Conservation (phyloP, 1,139 yeast species). For the Petasospora fabianii region DNA sequence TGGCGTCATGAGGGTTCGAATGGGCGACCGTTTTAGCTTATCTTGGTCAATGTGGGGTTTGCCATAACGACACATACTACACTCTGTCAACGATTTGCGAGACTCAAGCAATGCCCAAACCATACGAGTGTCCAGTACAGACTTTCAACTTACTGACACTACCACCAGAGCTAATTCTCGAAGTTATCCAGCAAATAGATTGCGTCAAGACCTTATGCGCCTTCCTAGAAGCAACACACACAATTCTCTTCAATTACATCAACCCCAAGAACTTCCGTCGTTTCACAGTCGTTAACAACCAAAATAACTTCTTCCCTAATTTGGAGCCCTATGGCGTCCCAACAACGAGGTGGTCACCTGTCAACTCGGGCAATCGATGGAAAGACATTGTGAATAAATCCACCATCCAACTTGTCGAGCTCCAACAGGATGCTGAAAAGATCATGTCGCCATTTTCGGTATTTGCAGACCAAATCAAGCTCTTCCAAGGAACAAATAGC, state of each 20-base stretch:
- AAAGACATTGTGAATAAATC: not conserved
- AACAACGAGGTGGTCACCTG: not conserved
- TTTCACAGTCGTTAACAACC: not conserved
- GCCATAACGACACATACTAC: too few relatives aligned
- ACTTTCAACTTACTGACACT: constrained; percentile 6
- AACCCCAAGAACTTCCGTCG: constrained; percentile 1
- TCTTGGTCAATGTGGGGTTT: too few relatives aligned
- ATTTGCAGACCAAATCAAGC: not conserved
- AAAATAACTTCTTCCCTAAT: constrained; percentile 1
- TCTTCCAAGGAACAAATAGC: not conserved
- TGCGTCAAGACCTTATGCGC: constrained; percentile 2
- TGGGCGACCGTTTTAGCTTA: too few relatives aligned
- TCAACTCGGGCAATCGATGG: not conserved
- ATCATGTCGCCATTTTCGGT: not conserved
- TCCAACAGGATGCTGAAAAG: not conserved
- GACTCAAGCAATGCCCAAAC: too few relatives aligned
- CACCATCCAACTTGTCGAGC: not conserved
- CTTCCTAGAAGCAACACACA: constrained; percentile 1
- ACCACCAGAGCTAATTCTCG: constrained; percentile 8
- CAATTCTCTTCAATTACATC: constrained; percentile 1
- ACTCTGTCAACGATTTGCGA: too few relatives aligned
- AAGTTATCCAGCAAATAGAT: constrained; percentile 1
- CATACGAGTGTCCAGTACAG: not conserved
- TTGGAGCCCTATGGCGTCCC: constrained; percentile 1
- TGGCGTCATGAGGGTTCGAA: too few relatives aligned